Evolutionary conservation across 805 yeast species (phyloP).

Genomic region (Teunomyces panamensis): DNA sequence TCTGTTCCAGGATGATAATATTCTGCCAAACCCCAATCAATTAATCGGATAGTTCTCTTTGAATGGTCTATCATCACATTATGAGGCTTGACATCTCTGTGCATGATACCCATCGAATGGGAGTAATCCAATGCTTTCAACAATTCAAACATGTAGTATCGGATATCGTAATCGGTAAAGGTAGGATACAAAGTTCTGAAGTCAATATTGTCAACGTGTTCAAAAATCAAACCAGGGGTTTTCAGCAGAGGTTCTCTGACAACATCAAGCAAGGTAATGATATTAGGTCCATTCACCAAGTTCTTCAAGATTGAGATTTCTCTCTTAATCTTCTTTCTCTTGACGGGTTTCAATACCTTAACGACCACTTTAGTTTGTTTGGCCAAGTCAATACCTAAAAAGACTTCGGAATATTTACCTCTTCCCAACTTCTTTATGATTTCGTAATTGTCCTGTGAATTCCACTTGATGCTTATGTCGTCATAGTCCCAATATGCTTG

Average conservation of each 20-base stretch:
- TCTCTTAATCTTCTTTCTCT: slow-evolving; percentile 86
- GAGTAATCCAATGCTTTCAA: slow-evolving; percentile 81
- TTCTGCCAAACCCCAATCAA: slow-evolving; percentile 95
- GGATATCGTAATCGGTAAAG: slow-evolving; percentile 69
- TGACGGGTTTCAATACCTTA: slow-evolving; percentile 90
- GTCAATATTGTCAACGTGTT: slow-evolving; percentile 79
- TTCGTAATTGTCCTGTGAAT: slow-evolving; percentile 81
- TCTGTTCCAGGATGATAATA: slow-evolving; percentile 88
- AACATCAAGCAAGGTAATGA: slow-evolving; percentile 73
- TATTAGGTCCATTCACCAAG: slow-evolving; percentile 78
- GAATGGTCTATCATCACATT: slow-evolving; percentile 89
- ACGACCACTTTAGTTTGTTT: slow-evolving; percentile 71
- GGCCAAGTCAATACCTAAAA: slow-evolving; percentile 70
- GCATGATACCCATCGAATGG: slow-evolving; percentile 94
- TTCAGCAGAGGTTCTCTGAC: slow-evolving; percentile 82
- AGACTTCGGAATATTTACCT: slow-evolving; percentile 93
- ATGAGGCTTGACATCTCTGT: slow-evolving; percentile 91
- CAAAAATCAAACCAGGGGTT: slow-evolving; percentile 87
- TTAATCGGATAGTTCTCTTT: slow-evolving; percentile 58
- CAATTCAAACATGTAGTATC: slow-evolving; percentile 79
- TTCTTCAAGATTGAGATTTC: slow-evolving; percentile 87
- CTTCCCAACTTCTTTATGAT: slow-evolving; percentile 81
- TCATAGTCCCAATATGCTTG: slow-evolving; percentile 81
- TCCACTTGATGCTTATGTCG: slow-evolving; percentile 75
- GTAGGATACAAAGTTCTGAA: slow-evolving; percentile 84